Conservation (phyloP, 805 yeast genomes). For the Cyberlindnera subsufficiens region DNA sequence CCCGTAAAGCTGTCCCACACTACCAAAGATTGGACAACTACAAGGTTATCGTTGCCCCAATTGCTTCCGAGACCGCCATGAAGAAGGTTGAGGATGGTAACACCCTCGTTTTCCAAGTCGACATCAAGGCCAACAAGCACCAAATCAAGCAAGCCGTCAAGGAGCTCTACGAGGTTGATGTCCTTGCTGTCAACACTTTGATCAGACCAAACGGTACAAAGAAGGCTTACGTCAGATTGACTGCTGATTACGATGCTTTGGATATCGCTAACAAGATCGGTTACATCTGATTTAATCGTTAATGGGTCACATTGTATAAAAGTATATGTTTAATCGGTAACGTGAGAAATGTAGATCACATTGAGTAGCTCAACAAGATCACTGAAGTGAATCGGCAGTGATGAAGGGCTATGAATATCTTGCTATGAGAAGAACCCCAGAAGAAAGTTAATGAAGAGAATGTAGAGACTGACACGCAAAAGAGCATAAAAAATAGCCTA, state of each 20-base stretch:
- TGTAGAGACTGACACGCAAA: too few species aligned
- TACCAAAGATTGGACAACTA: conserved; percentile 94
- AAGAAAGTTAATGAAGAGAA: too few species aligned
- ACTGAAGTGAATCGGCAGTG: too few species aligned
- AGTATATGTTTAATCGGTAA: conserved; percentile 16
- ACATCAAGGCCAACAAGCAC: conserved; percentile 94
- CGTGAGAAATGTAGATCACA: background rate
- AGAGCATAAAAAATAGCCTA: too few species aligned
- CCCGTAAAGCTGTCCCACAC: conserved; percentile 95
- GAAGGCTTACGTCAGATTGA: conserved; percentile 98
- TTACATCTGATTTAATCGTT: conserved; percentile 63
- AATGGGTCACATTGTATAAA: conserved; percentile 13
- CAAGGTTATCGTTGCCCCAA: conserved; percentile 91
- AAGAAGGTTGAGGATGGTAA: conserved; percentile 99
- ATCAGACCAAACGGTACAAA: conserved; percentile 99
- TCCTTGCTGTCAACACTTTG: conserved; percentile 89
- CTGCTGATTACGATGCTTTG: conserved; percentile 98
- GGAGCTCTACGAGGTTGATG: conserved; percentile 97
- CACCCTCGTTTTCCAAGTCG: conserved; percentile 98
- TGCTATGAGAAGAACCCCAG: too few species aligned
- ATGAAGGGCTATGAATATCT: too few species aligned
- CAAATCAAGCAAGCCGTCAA: conserved; percentile 98
- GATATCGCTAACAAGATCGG: conserved; percentile 99
- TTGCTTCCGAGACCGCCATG: conserved; percentile 98
- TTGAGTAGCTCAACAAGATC: background rate